Percentiles rank a stretch among this genome's conserved stretches.
Evolutionary conservation across 208 protist genomes (phyloP).

Genomic region (Tritrichomonas foetus): DNA sequence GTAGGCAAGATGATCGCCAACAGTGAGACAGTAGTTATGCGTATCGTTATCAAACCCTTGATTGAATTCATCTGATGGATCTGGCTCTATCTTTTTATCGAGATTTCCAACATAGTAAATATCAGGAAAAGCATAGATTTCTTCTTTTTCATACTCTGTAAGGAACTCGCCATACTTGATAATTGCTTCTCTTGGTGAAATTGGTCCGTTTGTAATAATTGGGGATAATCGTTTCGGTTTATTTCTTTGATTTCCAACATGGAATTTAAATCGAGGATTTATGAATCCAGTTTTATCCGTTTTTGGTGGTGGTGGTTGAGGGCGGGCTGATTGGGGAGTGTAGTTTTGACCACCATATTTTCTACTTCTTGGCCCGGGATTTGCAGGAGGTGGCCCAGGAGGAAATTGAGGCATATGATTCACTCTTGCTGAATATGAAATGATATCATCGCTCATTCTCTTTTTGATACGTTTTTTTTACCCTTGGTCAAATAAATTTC

Average conservation of each 20-base stretch:
- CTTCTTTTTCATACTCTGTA: background rate
- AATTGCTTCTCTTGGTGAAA: background rate
- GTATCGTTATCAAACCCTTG: background rate
- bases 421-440: too few relatives aligned
- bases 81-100: background rate
- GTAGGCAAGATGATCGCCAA: slow-evolving; percentile 55
- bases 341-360: too few relatives aligned
- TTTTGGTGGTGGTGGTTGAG: too few relatives aligned
- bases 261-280: background rate
- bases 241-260: too few relatives aligned
- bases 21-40: background rate
- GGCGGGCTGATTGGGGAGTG: too few relatives aligned
- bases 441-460: too few relatives aligned
- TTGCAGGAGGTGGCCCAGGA: too few relatives aligned
- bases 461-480: too few relatives aligned
- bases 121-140: background rate
- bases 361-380: too few relatives aligned
- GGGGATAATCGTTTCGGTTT: background rate
- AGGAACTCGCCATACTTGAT: background rate
- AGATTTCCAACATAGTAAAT: background rate
- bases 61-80: background rate
- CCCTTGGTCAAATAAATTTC: too few relatives aligned
- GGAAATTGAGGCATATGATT: too few relatives aligned
- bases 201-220: background rate
- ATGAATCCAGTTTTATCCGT: background rate